Evolutionary conservation across 768 basidiomycete genomes (phyloP).

Genomic region (Lentinula sp.): DNA sequence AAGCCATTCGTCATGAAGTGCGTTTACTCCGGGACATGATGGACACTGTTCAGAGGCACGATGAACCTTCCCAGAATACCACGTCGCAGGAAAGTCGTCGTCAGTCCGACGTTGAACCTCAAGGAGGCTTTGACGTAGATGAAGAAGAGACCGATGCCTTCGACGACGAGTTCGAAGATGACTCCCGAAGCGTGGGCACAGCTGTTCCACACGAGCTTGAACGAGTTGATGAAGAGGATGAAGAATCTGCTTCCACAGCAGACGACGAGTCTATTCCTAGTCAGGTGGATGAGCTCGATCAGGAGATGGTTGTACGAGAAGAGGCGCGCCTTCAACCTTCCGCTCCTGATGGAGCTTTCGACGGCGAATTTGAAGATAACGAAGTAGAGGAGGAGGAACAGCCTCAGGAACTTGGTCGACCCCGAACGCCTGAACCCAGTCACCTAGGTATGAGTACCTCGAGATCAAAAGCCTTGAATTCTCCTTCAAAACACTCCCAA

Average conservation of each 20-base stretch:
- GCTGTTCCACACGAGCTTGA: conserved; percentile 65
- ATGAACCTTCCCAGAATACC: conserved; percentile 14
- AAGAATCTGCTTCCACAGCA: conserved; percentile 37
- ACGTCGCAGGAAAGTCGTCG: neutral
- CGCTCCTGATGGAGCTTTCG: neutral
- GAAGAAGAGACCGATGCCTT: conserved; percentile 19
- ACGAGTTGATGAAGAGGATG: conserved; percentile 71
- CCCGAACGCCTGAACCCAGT: conserved; percentile 77
- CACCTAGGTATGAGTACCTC: conserved; percentile 40
- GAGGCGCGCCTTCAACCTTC: neutral
- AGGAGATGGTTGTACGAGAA: neutral
- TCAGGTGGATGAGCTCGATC: neutral
- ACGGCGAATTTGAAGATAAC: conserved; percentile 2
- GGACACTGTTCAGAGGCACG: conserved; percentile 51
- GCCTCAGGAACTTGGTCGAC: conserved; percentile 44
- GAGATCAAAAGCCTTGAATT: conserved; percentile 32
- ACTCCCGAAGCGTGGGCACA: conserved; percentile 67
- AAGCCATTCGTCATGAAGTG: conserved; percentile 76
- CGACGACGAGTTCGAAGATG: conserved; percentile 56
- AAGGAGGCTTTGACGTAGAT: conserved; percentile 26
- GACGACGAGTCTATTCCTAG: conserved; percentile 1
- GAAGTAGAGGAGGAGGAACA: conserved; percentile 29
- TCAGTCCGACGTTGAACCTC: conserved; percentile 9
- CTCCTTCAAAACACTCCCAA: conserved; percentile 13
- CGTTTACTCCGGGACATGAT: conserved; percentile 64